Conservation (phyloP, 768 basidiomycete species). For the Kwoniella botswanensis region DNA sequence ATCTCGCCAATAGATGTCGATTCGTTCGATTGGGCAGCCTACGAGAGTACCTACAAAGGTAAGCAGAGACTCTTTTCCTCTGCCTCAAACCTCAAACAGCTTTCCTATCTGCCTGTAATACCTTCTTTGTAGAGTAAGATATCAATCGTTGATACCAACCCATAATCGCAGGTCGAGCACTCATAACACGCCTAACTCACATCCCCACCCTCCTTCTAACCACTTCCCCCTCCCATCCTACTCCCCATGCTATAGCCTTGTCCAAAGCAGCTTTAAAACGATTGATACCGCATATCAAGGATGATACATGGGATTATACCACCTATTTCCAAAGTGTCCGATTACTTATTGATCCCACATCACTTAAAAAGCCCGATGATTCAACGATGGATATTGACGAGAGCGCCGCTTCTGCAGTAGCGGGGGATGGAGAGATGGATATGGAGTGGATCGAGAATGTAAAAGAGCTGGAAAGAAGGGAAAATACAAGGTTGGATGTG, state of each 20-base stretch:
- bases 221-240: slow-evolving; percentile 7
- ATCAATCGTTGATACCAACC: too few relatives aligned
- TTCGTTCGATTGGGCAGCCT: slow-evolving; percentile 45
- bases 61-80: slow-evolving; percentile 1
- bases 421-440: slow-evolving; percentile 14
- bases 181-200: slow-evolving; percentile 45
- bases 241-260: slow-evolving; percentile 25
- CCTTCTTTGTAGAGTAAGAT: too few relatives aligned
- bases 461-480: slow-evolving; percentile 70
- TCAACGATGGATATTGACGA: slow-evolving; percentile 13
- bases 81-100: too few relatives aligned
- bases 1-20: slow-evolving; percentile 19
- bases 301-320: slow-evolving; percentile 33
- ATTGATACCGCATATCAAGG: slow-evolving; percentile 35
- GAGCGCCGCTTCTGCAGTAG: background rate
- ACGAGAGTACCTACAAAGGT: slow-evolving; percentile 47
- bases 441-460: slow-evolving; percentile 77
- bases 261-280: slow-evolving; percentile 34
- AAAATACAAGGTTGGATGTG: slow-evolving; percentile 82
- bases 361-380: background rate
- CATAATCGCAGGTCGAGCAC: slow-evolving; percentile 36
- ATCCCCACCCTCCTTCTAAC: slow-evolving; percentile 30
- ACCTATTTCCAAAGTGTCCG: slow-evolving; percentile 20
- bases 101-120: too few relatives aligned
- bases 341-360: slow-evolving; percentile 2